Evolutionary conservation across 495 filamentous ascomycete species (phyloP).

Genomic region (Aspergillus olivimuriae): DNA sequence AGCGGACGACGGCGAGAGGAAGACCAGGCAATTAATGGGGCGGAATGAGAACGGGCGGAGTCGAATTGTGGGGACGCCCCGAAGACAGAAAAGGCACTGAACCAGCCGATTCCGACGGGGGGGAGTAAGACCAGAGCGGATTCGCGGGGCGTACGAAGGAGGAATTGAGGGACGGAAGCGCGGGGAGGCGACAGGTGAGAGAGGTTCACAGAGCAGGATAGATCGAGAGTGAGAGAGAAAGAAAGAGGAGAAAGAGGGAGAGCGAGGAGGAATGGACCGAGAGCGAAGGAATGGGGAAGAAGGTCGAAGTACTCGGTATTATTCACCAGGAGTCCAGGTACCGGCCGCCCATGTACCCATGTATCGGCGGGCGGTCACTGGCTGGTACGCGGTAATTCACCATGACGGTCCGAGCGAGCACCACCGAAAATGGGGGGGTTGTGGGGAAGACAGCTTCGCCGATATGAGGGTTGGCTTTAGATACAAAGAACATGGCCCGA

Average conservation of each 20-base stretch:
- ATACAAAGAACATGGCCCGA: too few relatives aligned
- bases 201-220: slow-evolving; percentile 1
- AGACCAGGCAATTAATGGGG: slow-evolving; percentile 14
- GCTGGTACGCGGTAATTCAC: too few relatives aligned
- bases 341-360: too few relatives aligned
- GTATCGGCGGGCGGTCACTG: too few relatives aligned
- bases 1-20: slow-evolving; percentile 7
- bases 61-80: slow-evolving; percentile 12
- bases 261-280: slow-evolving; percentile 2
- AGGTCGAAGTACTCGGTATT: too few relatives aligned
- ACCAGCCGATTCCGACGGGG: not conserved
- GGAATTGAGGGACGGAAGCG: slow-evolving; percentile 2
- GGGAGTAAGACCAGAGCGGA: slow-evolving; percentile 2
- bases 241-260: slow-evolving; percentile 4
- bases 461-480: too few relatives aligned
- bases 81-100: not conserved
- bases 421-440: too few relatives aligned
- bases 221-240: not conserved
- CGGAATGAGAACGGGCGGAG: slow-evolving; percentile 21
- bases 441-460: too few relatives aligned
- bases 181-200: too few relatives aligned
- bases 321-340: too few relatives aligned
- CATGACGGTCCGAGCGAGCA: too few relatives aligned
- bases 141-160: not conserved
- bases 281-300: too few relatives aligned